phyloP scores from a whole-genome alignment of 2,329 filamentous ascomycete species.

The Emmonsiellopsis sp. region DNA sequence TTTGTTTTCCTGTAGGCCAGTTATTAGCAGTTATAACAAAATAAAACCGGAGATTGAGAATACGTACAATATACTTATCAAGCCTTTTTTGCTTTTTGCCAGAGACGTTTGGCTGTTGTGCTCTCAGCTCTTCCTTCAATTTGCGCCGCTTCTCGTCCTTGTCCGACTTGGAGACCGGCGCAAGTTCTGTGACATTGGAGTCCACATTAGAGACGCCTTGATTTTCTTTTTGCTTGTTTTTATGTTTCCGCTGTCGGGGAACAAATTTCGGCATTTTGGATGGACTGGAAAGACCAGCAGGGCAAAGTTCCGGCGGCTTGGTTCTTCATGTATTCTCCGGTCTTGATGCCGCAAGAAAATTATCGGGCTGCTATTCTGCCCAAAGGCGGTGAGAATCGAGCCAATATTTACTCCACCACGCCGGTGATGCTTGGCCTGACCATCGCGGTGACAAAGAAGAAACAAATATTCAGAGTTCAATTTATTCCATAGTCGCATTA shows the following conservation, averaged over 20 bases:
- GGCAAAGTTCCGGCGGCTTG: not conserved
- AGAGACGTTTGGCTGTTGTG: conserved; percentile 48
- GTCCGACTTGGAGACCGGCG: conserved; percentile 42
- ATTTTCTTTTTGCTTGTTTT: conserved; percentile 23
- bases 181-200: conserved; percentile 33
- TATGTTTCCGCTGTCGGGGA: conserved; percentile 52
- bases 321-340: not conserved
- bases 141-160: conserved; percentile 44
- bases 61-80: conserved; percentile 57
- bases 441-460: not conserved
- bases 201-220: conserved; percentile 32
- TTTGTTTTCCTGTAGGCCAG: conserved; percentile 61
- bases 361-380: conserved; percentile 10
- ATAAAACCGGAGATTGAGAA: not conserved
- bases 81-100: conserved; percentile 59
- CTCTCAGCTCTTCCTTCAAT: conserved; percentile 46
- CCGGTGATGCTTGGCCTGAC: not conserved
- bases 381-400: conserved; percentile 10
- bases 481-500: not conserved
- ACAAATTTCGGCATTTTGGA: conserved; percentile 40
- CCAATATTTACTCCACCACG: not conserved
- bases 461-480: not conserved
- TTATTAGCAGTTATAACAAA: conserved; percentile 4
- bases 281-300: not conserved
- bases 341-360: not conserved